A percentile compares a stretch with the other conserved stretches of the same genome.
Conservation (phyloP, 495 filamentous ascomycete species). For the Tirmania nivea region DNA sequence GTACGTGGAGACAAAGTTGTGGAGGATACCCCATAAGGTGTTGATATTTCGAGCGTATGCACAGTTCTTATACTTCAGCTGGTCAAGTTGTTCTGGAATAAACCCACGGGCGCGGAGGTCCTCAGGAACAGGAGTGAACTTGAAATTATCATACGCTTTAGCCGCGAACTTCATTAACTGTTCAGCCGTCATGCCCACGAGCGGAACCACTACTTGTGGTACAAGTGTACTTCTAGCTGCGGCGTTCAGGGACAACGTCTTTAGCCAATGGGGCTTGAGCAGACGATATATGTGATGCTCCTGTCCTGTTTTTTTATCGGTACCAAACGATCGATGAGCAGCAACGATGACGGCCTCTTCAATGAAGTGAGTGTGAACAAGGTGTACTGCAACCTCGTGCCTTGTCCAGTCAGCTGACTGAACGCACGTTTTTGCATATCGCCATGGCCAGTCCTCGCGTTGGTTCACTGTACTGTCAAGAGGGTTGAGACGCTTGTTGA, state of each 20-base stretch:
- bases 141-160: conserved; percentile 22
- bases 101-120: conserved; percentile 26
- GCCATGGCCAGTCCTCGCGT: conserved; percentile 29
- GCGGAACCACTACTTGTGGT: conserved; percentile 22
- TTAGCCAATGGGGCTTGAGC: conserved; percentile 27
- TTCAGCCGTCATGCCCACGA: conserved; percentile 22
- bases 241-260: conserved; percentile 28
- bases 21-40: conserved; percentile 23
- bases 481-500: conserved; percentile 24
- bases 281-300: conserved; percentile 23
- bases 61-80: conserved; percentile 25
- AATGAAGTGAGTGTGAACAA: conserved; percentile 26
- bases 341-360: conserved; percentile 29
- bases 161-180: conserved; percentile 18
- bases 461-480: conserved; percentile 12
- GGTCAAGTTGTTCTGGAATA: too few relatives aligned
- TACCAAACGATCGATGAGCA: conserved; percentile 22
- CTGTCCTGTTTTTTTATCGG: too few relatives aligned
- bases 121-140: conserved; percentile 26
- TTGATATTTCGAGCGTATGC: conserved; percentile 26
- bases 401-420: conserved; percentile 28
- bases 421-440: conserved; percentile 30
- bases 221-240: conserved; percentile 25
- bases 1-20: conserved; percentile 23
- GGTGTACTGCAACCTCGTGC: conserved; percentile 27